Evolutionary conservation across 768 basidiomycete genomes (phyloP).

Genomic region (Pulveroboletus frians): DNA sequence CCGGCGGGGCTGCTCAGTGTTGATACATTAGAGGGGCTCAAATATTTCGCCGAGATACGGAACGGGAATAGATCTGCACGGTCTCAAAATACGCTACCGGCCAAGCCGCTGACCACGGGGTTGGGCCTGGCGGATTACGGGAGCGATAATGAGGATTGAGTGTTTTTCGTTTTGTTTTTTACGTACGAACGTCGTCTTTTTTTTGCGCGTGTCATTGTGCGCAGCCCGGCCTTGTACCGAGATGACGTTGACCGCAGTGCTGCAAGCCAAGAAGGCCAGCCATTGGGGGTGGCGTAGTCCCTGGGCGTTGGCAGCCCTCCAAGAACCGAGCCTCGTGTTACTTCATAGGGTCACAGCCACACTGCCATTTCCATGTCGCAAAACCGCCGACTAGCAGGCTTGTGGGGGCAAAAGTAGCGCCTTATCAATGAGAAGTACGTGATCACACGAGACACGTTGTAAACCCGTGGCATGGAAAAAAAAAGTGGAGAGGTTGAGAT

Average conservation of each 20-base stretch:
- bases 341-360: conserved; percentile 26
- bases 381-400: not conserved
- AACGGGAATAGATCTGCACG: conserved; percentile 47
- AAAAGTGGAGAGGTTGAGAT: not conserved
- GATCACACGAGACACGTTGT: conserved; percentile 20
- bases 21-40: conserved; percentile 85
- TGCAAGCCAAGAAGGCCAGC: not conserved
- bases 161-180: not conserved
- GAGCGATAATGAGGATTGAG: conserved; percentile 56
- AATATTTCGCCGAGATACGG: conserved; percentile 86
- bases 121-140: conserved; percentile 73
- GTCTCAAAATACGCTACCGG: conserved; percentile 24
- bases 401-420: not conserved
- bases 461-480: conserved; percentile 4
- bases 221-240: not conserved
- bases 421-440: conserved; percentile 12
- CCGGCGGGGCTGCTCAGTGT: conserved; percentile 64
- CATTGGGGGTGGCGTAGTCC: conserved; percentile 14
- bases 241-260: not conserved
- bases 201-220: not conserved
- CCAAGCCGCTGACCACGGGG: conserved; percentile 35
- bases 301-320: conserved; percentile 21
- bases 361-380: not conserved
- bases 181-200: conserved; percentile 3
- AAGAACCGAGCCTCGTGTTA: conserved; percentile 12